phyloP scores from a whole-genome alignment of 805 yeast genomes.

The Myxozyma lipomycoides region DNA sequence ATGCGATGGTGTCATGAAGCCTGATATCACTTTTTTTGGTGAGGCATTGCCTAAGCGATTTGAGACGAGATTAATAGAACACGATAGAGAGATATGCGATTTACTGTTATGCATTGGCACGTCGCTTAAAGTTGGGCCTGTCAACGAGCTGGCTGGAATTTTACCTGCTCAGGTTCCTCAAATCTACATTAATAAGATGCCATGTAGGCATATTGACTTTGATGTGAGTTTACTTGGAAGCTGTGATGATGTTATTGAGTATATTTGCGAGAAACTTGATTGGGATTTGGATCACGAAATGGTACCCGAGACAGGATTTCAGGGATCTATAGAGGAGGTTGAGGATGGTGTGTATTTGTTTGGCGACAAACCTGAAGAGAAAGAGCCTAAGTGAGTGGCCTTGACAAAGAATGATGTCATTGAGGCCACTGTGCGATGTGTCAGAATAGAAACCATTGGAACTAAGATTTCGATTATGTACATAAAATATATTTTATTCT shows the following conservation, averaged over 20 bases:
- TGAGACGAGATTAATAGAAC: constrained; percentile 50
- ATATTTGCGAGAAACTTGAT: constrained; percentile 51
- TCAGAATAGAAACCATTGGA: no score
- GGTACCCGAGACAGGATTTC: constrained; percentile 6
- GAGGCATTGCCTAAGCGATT: constrained; percentile 72
- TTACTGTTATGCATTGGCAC: constrained; percentile 83
- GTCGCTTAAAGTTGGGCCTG: constrained; percentile 88
- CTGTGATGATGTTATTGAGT: constrained; percentile 78
- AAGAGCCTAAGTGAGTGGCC: not conserved
- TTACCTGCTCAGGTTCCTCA: constrained; percentile 75
- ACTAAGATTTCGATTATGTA: not conserved
- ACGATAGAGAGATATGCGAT: constrained; percentile 69
- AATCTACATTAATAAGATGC: constrained; percentile 71
- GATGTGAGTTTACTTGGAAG: constrained; percentile 69
- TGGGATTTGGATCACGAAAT: constrained; percentile 40
- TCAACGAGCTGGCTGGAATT: constrained; percentile 76
- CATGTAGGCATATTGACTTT: constrained; percentile 70
- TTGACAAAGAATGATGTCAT: not conserved
- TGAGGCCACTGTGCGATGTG: not conserved
- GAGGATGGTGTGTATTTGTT: not conserved
- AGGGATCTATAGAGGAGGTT: not conserved
- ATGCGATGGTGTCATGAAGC: constrained; percentile 75
- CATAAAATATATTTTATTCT: no score
- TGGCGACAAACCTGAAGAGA: no score
- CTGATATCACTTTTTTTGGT: constrained; percentile 89